phyloP scores from a whole-genome alignment of 2,329 filamentous ascomycete genomes.

The Talaromyces rugulosus region DNA sequence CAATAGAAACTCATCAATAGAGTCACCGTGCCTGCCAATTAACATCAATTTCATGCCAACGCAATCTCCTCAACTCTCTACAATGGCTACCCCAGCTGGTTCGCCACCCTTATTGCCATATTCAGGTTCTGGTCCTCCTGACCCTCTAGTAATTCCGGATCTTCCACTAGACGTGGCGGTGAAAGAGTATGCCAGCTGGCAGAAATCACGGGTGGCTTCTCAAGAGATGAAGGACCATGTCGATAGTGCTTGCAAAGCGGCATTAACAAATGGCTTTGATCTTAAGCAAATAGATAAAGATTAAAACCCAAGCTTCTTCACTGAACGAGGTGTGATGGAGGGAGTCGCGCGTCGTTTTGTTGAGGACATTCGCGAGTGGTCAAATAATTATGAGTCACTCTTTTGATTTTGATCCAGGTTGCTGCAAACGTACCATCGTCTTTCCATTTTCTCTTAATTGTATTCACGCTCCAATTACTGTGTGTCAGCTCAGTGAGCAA shows the following conservation, averaged over 20 bases:
- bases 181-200: not conserved
- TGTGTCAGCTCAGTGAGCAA: too few species aligned
- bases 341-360: not conserved
- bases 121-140: constrained; percentile 6
- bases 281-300: not conserved
- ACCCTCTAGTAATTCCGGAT: constrained; percentile 14
- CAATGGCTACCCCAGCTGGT: not conserved
- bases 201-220: not conserved
- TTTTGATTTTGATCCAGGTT: not conserved
- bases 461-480: too few species aligned
- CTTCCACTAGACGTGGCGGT: not conserved
- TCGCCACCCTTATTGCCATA: not conserved
- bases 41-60: not conserved
- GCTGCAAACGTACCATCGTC: too few species aligned
- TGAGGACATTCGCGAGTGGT: not conserved
- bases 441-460: too few species aligned
- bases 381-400: not conserved
- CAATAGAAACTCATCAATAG: not conserved
- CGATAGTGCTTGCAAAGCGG: not conserved
- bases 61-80: not conserved
- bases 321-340: not conserved
- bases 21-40: not conserved
- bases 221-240: not conserved
- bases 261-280: not conserved
- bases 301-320: not conserved